Conservation (phyloP, 2,329 filamentous ascomycete species). For the Ascochyta viciae-villosae region DNA sequence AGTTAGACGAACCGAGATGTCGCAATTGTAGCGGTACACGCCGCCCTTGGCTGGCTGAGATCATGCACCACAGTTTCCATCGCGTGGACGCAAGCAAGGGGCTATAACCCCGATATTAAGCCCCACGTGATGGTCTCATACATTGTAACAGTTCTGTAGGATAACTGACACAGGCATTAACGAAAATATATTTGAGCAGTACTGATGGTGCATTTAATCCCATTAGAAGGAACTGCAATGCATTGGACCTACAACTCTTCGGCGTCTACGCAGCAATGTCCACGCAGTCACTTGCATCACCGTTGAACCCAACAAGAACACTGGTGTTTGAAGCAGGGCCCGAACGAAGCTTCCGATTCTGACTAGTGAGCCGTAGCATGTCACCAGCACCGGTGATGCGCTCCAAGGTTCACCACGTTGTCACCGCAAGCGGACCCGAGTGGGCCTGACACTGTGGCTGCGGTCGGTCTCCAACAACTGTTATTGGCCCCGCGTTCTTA, state of each 20-base stretch:
- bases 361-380: neutral
- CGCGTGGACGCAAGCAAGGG: slow-evolving; percentile 18
- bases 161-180: neutral
- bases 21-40: slow-evolving; percentile 18
- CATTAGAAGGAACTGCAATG: slow-evolving; percentile 6
- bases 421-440: slow-evolving; percentile 7
- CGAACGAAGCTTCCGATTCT: neutral
- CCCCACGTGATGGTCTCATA: slow-evolving; percentile 5
- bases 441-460: slow-evolving; percentile 1
- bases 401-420: slow-evolving; percentile 19
- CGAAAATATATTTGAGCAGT: neutral
- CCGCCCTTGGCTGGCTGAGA: slow-evolving; percentile 22
- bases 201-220: slow-evolving; percentile 9
- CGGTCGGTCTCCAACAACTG: neutral
- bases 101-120: slow-evolving; percentile 13
- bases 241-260: neutral
- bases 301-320: neutral
- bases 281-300: neutral
- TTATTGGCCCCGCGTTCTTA: slow-evolving; percentile 11
- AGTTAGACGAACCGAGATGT: slow-evolving; percentile 16
- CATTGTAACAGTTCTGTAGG: slow-evolving; percentile 3
- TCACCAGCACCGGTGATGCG: slow-evolving; percentile 5
- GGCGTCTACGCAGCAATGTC: neutral
- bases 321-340: neutral
- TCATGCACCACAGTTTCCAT: slow-evolving; percentile 26